Conservation (phyloP, 305 asterid genomes). For the Rubia tinctorum region DNA sequence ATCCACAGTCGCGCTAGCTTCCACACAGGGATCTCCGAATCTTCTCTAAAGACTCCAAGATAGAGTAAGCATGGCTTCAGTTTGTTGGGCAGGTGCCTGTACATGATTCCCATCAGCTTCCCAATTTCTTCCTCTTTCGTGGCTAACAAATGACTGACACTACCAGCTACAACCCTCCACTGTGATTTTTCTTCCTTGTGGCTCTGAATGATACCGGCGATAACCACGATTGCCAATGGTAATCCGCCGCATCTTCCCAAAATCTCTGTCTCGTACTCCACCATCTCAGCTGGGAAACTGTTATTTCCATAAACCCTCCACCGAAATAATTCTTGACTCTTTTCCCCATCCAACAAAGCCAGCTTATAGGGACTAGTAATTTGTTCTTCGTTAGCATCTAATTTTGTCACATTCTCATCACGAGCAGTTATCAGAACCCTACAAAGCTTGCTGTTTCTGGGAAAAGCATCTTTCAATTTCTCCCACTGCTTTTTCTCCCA, state of each 20-base stretch:
- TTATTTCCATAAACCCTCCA: neutral
- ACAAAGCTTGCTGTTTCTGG: neutral
- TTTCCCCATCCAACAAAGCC: neutral
- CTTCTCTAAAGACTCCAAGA: neutral
- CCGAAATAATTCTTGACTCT: neutral
- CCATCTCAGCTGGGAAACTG: neutral
- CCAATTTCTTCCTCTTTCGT: conserved; percentile 15
- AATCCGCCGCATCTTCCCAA: conserved; percentile 27
- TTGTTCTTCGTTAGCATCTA: too few relatives aligned
- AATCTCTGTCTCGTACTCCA: conserved; percentile 31
- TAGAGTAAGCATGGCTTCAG: neutral
- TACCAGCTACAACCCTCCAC: conserved; percentile 3
- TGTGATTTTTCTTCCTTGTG: neutral
- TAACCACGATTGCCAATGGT: conserved; percentile 23
- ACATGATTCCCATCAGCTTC: conserved; percentile 40
- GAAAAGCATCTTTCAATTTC: neutral
- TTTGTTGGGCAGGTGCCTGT: conserved; percentile 45
- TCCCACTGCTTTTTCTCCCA: neutral
- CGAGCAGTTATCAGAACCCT: neutral
- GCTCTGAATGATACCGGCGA: conserved; percentile 18
- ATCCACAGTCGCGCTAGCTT: conserved; percentile 55
- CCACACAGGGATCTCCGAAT: conserved; percentile 42
- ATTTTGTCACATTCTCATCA: neutral
- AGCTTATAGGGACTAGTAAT: neutral
- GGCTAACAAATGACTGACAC: neutral